These are phyloP conservation scores for Neofusicoccum parvum DNA, from an alignment of 2,329 filamentous ascomycete species.

Conservation along the genomic window DNA sequence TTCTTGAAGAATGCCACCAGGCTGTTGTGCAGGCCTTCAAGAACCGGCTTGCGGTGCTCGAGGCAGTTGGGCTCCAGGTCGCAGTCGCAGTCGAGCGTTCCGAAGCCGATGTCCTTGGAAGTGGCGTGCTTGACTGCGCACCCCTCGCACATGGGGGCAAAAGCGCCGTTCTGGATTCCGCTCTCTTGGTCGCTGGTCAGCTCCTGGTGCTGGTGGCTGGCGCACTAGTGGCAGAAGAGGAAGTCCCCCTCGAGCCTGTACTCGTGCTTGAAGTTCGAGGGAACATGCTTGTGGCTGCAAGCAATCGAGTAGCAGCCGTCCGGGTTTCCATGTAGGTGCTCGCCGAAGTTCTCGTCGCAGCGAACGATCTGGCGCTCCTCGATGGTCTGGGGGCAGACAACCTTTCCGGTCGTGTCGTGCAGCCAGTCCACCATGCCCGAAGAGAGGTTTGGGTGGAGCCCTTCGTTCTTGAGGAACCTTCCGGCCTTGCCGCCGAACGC, in stretches of 20 bases:
- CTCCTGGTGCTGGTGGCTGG: background rate
- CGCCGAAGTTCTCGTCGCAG: conserved; percentile 2
- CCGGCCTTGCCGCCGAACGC: background rate
- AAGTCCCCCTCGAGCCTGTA: background rate
- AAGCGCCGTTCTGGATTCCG: background rate
- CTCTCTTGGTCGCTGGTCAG: background rate
- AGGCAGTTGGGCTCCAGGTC: background rate
- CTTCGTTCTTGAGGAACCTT: background rate
- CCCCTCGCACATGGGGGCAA: background rate
- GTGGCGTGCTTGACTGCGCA: background rate
- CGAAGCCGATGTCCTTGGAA: background rate
- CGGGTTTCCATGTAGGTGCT: background rate
- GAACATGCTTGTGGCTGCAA: background rate
- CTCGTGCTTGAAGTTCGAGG: background rate
- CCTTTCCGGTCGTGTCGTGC: no score
- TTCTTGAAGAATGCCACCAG: background rate
- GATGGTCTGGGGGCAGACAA: background rate
- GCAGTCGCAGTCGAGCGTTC: background rate
- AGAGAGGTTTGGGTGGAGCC: no score
- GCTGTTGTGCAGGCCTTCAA: background rate
- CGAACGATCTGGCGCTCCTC: background rate
- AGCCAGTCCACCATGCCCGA: no score
- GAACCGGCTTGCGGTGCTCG: background rate
- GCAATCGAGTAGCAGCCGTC: background rate
- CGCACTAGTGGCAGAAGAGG: background rate